These are phyloP conservation scores for Friedmanniomyces endolithicus DNA, from an alignment of 495 filamentous ascomycete species.

Conservation along the genomic window DNA sequence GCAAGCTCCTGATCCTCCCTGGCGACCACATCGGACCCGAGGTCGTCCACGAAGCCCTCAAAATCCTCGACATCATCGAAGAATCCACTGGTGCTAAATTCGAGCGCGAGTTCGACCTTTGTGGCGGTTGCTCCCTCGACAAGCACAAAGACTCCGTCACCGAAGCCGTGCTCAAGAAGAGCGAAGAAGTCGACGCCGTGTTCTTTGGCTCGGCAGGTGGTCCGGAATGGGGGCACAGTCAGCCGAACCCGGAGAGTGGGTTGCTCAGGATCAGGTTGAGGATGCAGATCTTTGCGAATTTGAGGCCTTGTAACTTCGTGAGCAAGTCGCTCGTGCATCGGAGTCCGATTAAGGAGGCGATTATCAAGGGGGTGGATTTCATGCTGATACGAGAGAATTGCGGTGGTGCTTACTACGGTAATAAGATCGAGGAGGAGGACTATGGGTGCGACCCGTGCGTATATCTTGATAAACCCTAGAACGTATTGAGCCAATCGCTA, in stretches of 20 bases:
- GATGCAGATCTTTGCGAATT: conserved; percentile 41
- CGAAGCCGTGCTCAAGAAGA: conserved; percentile 34
- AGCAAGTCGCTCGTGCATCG: conserved; percentile 33
- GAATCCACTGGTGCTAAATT: conserved; percentile 30
- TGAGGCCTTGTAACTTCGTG: conserved; percentile 37
- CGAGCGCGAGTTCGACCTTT: conserved; percentile 35
- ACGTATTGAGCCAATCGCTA: too few relatives aligned
- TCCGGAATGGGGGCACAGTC: conserved; percentile 38
- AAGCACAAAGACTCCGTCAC: conserved; percentile 36
- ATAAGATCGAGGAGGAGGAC: conserved; percentile 36
- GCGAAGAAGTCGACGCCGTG: conserved; percentile 32
- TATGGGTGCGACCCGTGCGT: conserved; percentile 35
- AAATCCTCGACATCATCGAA: conserved; percentile 39
- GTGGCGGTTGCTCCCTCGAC: conserved; percentile 39
- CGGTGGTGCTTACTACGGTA: conserved; percentile 43
- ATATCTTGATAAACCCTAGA: conserved; percentile 18
- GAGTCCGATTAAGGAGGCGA: conserved; percentile 36
- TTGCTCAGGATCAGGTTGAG: conserved; percentile 36
- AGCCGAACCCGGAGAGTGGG: conserved; percentile 37
- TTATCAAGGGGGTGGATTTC: conserved; percentile 39
- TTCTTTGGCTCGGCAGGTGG: conserved; percentile 40
- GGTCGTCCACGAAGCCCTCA: conserved; percentile 41
- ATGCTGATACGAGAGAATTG: conserved; percentile 41
- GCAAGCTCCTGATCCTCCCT: conserved; percentile 41
- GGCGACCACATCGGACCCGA: conserved; percentile 47